These are phyloP conservation scores for Ustanciosporium gigantosporum DNA, from an alignment of 1,284 basidiomycete species.

Conservation along the genomic window DNA sequence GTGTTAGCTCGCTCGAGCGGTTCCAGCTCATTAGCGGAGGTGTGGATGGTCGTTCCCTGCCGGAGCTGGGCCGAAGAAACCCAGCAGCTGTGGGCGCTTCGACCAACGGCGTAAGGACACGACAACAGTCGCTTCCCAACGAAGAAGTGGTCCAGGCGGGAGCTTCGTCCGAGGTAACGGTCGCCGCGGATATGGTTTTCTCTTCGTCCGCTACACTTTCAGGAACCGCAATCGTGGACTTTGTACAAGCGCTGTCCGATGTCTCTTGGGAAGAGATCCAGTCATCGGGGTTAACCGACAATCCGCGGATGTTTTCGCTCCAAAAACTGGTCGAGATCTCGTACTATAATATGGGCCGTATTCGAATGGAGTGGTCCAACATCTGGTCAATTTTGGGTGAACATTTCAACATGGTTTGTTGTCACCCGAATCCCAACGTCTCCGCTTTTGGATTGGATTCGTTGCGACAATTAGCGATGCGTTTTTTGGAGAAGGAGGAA, in stretches of 20 bases:
- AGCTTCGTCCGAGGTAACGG: constrained; percentile 94
- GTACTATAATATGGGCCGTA: constrained; percentile 99
- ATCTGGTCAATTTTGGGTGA: constrained; percentile 97
- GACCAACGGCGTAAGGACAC: constrained; percentile 4
- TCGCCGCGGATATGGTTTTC: constrained; percentile 98
- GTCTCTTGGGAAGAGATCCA: constrained; percentile 99
- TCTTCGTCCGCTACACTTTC: constrained; percentile 90
- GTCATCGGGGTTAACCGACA: constrained; percentile 82
- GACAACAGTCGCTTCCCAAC: constrained; percentile 65
- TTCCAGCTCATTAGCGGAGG: constrained; percentile 61
- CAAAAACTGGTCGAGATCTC: constrained; percentile 99
- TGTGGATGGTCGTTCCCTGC: constrained; percentile 68
- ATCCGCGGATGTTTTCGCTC: constrained; percentile 92
- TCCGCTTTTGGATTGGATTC: constrained; percentile 97
- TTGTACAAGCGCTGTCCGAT: constrained; percentile 92
- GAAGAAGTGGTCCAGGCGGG: constrained; percentile 97
- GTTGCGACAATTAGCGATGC: constrained; percentile 95
- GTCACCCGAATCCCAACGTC: constrained; percentile 95
- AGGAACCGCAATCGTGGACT: constrained; percentile 95
- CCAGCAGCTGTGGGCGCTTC: constrained; percentile 5
- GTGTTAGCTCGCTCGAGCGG: constrained; percentile 59
- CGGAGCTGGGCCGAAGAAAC: constrained; percentile 73
- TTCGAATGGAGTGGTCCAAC: constrained; percentile 97
- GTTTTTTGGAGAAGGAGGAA: constrained; percentile 98
- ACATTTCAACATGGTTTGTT: constrained; percentile 99